A percentile compares a stretch with the other conserved stretches of the same genome.
Conservation (phyloP, 2,329 filamentous ascomycete species). For the Sordariomycetes sp. region DNA sequence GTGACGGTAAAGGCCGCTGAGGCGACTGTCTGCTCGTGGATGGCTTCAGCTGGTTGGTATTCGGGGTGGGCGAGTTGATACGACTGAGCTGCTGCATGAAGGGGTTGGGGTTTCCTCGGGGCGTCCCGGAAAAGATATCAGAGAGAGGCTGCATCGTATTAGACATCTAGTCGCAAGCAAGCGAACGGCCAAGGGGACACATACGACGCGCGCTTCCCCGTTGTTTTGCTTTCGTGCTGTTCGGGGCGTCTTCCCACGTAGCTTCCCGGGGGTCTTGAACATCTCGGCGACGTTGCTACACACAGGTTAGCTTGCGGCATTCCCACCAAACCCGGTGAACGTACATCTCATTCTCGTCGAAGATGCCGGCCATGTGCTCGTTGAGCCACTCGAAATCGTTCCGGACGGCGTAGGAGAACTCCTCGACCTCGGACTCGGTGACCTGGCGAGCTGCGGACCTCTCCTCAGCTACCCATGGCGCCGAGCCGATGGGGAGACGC, state of each 20-base stretch:
- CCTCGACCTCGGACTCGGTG: constrained; percentile 73
- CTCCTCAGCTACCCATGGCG: constrained; percentile 79
- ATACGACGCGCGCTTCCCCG: constrained; percentile 52
- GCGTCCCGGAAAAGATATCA: constrained; percentile 45
- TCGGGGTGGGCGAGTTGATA: constrained; percentile 43
- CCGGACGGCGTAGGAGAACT: constrained; percentile 82
- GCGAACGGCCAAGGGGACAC: constrained; percentile 16
- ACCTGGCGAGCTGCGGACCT: constrained; percentile 67
- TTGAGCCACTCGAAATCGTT: constrained; percentile 98
- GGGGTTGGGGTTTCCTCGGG: constrained; percentile 41
- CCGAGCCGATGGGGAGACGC: constrained; percentile 65
- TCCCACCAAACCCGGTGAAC: neutral
- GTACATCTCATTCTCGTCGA: constrained; percentile 77
- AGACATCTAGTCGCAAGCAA: constrained; percentile 11
- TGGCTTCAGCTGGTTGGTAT: neutral
- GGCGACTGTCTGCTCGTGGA: constrained; percentile 2
- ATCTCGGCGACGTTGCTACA: constrained; percentile 79
- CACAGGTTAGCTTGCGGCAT: neutral
- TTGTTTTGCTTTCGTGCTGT: constrained; percentile 53
- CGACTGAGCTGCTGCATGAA: constrained; percentile 38
- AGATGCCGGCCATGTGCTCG: constrained; percentile 94
- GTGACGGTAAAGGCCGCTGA: constrained; percentile 12
- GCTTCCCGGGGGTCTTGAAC: constrained; percentile 87
- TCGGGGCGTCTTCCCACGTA: constrained; percentile 71
- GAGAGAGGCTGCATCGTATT: constrained; percentile 41